phyloP scores from a whole-genome alignment of 1,284 basidiomycete genomes.

The Microbotryomycetes sp. region DNA sequence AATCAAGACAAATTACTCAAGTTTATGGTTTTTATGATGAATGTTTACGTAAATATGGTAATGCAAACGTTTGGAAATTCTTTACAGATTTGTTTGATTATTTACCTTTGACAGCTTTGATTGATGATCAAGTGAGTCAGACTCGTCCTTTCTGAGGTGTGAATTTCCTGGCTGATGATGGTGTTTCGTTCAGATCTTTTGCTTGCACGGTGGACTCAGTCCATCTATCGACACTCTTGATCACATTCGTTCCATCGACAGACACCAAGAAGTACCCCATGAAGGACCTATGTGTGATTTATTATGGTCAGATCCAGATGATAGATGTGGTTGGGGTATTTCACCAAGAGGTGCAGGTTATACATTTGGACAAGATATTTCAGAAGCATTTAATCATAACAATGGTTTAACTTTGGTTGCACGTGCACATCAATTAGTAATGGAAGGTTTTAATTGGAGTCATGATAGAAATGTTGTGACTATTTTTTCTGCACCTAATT shows the following conservation, averaged over 20 bases:
- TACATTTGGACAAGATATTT: conserved; percentile 98
- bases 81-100: conserved; percentile 99
- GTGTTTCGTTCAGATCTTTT: conserved; percentile 74
- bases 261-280: conserved; percentile 97
- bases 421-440: conserved; percentile 86
- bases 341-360: conserved; percentile 98
- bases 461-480: conserved; percentile 99
- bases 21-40: conserved; percentile 99
- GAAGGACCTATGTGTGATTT: conserved; percentile 99
- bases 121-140: conserved; percentile 88
- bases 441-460: conserved; percentile 98
- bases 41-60: conserved; percentile 98
- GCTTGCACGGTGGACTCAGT: conserved; percentile 94
- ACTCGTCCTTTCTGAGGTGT: neutral
- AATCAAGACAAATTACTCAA: conserved; percentile 98
- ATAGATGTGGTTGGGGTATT: conserved; percentile 99
- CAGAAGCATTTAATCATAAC: conserved; percentile 97
- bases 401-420: conserved; percentile 91
- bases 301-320: conserved; percentile 98
- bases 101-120: conserved; percentile 90
- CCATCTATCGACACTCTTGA: conserved; percentile 99
- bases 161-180: conserved; percentile 1
- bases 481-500: conserved; percentile 96
- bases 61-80: conserved; percentile 98
- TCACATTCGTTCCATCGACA: conserved; percentile 96